Conservation (phyloP, 257 asterid species). For the Gentiana macrophylla region DNA sequence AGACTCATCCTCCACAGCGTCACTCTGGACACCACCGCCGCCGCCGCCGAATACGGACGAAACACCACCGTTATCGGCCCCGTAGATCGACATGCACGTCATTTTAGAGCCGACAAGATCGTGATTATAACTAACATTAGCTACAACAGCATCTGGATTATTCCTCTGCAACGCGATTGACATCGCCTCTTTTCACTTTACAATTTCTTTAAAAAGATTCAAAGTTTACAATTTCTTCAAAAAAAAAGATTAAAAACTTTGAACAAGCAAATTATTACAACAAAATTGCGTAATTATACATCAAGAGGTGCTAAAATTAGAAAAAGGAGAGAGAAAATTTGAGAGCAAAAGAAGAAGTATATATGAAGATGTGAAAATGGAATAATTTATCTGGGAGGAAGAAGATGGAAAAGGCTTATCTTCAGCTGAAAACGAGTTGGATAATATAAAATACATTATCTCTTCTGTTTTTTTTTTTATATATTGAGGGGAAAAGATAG, state of each 20-base stretch:
- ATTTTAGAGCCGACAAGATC: constrained; percentile 9
- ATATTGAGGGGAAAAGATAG: neutral
- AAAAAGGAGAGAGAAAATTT: neutral
- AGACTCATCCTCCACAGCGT: constrained; percentile 9
- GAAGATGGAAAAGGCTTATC: constrained; percentile 2
- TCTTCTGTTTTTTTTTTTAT: constrained; percentile 8
- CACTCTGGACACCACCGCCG: neutral
- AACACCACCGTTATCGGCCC: neutral
- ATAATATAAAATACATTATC: constrained; percentile 37
- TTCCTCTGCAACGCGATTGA: constrained; percentile 18
- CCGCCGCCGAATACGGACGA: constrained; percentile 10
- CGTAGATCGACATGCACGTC: constrained; percentile 10
- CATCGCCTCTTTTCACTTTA: constrained; percentile 9
- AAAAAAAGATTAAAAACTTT: constrained; percentile 1
- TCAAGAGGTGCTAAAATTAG: too few species aligned
- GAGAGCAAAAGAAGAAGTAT: neutral
- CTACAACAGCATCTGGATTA: constrained; percentile 1
- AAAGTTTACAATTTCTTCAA: constrained; percentile 4
- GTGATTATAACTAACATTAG: neutral
- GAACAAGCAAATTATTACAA: too few species aligned
- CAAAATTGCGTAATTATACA: too few species aligned
- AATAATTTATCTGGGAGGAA: neutral
- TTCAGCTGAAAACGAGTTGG: constrained; percentile 25
- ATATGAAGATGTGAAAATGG: neutral
- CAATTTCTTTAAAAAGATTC: neutral